Evolutionary conservation across 768 basidiomycete species (phyloP).

Genomic region (Omphalotus guepiniiformis): DNA sequence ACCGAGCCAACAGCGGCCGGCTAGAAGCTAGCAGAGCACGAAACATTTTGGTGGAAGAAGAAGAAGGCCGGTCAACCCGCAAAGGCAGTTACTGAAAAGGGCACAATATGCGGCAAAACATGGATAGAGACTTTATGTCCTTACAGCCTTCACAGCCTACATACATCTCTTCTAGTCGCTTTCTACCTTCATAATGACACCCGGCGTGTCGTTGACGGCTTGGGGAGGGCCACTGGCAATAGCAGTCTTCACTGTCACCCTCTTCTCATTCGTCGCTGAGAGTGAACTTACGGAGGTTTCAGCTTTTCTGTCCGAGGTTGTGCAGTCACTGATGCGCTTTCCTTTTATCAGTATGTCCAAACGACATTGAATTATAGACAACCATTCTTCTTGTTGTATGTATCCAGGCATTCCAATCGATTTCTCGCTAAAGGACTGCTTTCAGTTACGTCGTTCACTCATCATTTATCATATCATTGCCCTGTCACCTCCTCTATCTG

Average conservation of each 20-base stretch:
- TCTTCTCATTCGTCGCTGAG: constrained; percentile 74
- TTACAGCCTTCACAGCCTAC: not conserved
- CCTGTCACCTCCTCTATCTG: constrained; percentile 74
- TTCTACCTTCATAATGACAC: not conserved
- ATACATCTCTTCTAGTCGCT: not conserved
- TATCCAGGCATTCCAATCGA: constrained; percentile 1
- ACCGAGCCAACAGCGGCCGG: constrained; percentile 55
- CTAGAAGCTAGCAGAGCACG: constrained; percentile 61
- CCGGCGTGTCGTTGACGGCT: too few relatives aligned
- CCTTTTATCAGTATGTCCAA: constrained; percentile 64
- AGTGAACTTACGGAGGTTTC: constrained; percentile 73
- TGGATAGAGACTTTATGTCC: constrained; percentile 1
- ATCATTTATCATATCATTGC: constrained; percentile 72
- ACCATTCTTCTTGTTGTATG: constrained; percentile 87
- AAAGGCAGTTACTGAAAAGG: constrained; percentile 7
- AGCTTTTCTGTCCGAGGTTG: not conserved
- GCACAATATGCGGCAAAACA: not conserved
- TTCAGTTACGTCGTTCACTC: constrained; percentile 85
- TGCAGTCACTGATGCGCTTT: not conserved
- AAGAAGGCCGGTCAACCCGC: not conserved
- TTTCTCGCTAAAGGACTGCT: constrained; percentile 5
- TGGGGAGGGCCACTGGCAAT: constrained; percentile 43
- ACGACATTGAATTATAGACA: constrained; percentile 73
- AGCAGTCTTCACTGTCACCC: constrained; percentile 51
- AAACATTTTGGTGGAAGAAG: constrained; percentile 40